These are phyloP conservation scores for Allium sativum DNA, from an alignment of 106 monocot genomes.

Conservation along the genomic window DNA sequence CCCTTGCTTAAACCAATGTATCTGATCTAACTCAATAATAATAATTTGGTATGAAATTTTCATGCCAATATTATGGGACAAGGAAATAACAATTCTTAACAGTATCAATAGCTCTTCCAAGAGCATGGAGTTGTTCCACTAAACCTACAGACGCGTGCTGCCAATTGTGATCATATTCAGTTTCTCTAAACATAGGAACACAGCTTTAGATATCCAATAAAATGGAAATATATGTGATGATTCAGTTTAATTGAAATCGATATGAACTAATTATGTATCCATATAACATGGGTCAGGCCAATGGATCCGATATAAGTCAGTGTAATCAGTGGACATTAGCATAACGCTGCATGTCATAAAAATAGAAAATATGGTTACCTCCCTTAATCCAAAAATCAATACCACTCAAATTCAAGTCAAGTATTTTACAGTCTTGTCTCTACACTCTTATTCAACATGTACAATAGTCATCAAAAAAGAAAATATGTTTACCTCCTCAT, in stretches of 20 bases:
- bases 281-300: constrained; percentile 52
- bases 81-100: constrained; percentile 44
- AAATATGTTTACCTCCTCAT: too few species aligned
- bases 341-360: constrained; percentile 36
- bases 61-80: not conserved
- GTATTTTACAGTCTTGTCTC: too few species aligned
- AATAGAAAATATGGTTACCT: too few species aligned
- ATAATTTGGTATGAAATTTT: not conserved
- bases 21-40: constrained; percentile 54
- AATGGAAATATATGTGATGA: not conserved
- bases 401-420: too few species aligned
- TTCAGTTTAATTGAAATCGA: not conserved
- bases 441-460: too few species aligned
- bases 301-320: constrained; percentile 93
- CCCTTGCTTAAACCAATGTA: constrained; percentile 90
- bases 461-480: too few species aligned
- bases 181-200: constrained; percentile 99
- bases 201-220: constrained; percentile 32
- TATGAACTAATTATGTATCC: not conserved
- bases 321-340: constrained; percentile 65
- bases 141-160: constrained; percentile 62
- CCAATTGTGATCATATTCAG: constrained; percentile 57
- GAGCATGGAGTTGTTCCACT: constrained; percentile 67
- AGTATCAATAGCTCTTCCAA: constrained; percentile 66
- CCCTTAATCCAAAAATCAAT: too few species aligned